Percentiles rank a stretch among this genome's conserved stretches.
Evolutionary conservation across 1,284 basidiomycete genomes (phyloP).

Genomic region (Quambalaria eucalypti): DNA sequence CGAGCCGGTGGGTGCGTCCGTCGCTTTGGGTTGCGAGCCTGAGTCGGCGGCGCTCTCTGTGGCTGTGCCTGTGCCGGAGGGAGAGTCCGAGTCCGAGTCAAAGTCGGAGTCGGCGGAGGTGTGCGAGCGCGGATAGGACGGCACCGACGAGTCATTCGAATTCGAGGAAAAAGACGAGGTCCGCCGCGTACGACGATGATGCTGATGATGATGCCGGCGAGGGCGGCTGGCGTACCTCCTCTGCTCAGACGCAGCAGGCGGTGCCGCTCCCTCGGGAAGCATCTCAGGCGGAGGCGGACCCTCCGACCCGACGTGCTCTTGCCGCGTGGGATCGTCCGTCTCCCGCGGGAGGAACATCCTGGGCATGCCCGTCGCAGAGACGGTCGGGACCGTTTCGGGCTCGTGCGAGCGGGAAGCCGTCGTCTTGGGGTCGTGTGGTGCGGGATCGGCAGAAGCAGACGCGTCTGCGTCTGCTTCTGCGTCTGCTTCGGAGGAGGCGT

Average conservation of each 20-base stretch:
- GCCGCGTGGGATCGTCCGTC: constrained; percentile 8
- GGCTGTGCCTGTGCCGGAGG: constrained; percentile 1
- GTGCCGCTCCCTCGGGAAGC: not conserved
- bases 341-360: constrained; percentile 19
- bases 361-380: constrained; percentile 33
- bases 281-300: constrained; percentile 3
- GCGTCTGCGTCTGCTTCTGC: not conserved
- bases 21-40: not conserved
- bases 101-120: not conserved
- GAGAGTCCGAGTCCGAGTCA: not conserved
- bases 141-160: no score
- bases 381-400: constrained; percentile 21
- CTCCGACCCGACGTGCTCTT: not conserved
- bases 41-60: not conserved
- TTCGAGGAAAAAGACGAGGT: no score
- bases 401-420: not conserved
- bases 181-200: no score
- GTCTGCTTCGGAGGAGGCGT: not conserved
- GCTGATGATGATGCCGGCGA: no score
- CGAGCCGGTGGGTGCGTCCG: constrained; percentile 28
- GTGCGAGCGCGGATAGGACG: not conserved
- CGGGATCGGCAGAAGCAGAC: not conserved
- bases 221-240: no score
- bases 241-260: not conserved
- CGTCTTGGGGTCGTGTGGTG: not conserved